Conservation (phyloP, 2,329 filamentous ascomycete species). For the Talaromyces sp. region DNA sequence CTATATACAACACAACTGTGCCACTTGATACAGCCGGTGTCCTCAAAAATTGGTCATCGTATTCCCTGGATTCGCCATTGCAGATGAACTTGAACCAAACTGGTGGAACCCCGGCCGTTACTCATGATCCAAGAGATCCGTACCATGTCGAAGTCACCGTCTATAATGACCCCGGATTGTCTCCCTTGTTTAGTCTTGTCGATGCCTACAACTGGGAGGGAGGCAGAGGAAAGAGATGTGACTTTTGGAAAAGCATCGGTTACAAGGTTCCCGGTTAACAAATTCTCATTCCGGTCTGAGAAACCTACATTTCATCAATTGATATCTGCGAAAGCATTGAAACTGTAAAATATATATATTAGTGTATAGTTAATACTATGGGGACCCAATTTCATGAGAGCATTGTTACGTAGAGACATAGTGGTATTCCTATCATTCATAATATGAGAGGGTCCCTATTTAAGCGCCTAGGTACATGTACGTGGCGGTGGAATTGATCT, state of each 20-base stretch:
- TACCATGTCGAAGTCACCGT: slow-evolving; percentile 19
- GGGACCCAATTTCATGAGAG: not conserved
- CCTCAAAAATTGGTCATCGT: slow-evolving; percentile 30
- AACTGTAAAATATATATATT: no score
- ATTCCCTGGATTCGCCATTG: slow-evolving; percentile 26
- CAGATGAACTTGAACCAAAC: slow-evolving; percentile 47
- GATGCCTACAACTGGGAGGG: slow-evolving; percentile 46
- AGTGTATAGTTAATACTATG: not conserved
- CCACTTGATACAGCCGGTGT: not conserved
- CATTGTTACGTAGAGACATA: not conserved
- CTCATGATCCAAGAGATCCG: slow-evolving; percentile 12
- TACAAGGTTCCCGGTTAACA: slow-evolving; percentile 12
- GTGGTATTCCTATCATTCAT: not conserved
- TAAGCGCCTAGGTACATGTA: not conserved
- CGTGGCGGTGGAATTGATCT: not conserved
- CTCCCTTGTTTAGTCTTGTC: slow-evolving; percentile 38
- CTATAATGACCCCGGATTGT: slow-evolving; percentile 25
- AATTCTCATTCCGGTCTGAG: no score
- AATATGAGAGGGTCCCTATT: not conserved
- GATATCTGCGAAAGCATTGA: no score
- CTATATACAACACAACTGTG: slow-evolving; percentile 20
- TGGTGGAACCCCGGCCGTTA: slow-evolving; percentile 26
- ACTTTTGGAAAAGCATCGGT: slow-evolving; percentile 35
- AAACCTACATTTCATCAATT: no score
- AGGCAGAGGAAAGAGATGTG: slow-evolving; percentile 42